Base-by-base conservation (phyloP, 2,329 filamentous ascomycete species). In the Trichoderma sp. region DNA sequence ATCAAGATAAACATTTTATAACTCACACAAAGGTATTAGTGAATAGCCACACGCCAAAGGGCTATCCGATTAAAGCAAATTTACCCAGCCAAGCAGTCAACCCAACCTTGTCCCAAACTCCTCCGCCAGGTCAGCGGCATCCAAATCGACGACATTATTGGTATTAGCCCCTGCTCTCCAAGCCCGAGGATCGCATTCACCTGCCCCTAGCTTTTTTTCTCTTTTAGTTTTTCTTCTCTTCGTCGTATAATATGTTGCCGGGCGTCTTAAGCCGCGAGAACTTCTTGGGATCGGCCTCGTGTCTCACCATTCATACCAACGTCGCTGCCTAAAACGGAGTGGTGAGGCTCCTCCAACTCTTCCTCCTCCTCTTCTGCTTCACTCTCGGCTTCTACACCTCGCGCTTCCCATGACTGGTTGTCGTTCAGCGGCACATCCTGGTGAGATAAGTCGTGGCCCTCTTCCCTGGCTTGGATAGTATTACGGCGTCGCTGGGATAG, bases 401-500 rank as follows among this genome's bases (percentile, higher is more conserved):
- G 69, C 21, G 91, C 91, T 43, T 94, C 89, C 95, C 95, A 97
- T 14, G 91, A 93, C 77, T 95, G 92, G 69, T 90, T 86, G 77
- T 92, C 92, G 72, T 93, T 89, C 71, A 94, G 81, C 19, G 92
- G 91, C 59, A 87, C 87, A 77, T 97, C 94, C 82, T 97, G 95
- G 59, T 86, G 86, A 2, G 92, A 92, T 49, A 97, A 86, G 76
- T 97, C 94, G 70, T 94, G 86, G 8, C 92, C 73, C 76, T 95
- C 92, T 70, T 88, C 87, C 72, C 88, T 86, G 71, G 86, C 87
- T 73, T 84, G 85, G 77, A 91, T 88, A 78, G 91, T 91, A 79
- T 91, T 90, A 70, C 91, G 89, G 73, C 93, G 91, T 74, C 94
- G 91, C 80, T 94, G 93, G 57, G 93, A 97, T 43, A 98, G 87